Evolutionary conservation across 1,284 basidiomycete genomes (phyloP).

Genomic region (Ceratobasidium sp.): DNA sequence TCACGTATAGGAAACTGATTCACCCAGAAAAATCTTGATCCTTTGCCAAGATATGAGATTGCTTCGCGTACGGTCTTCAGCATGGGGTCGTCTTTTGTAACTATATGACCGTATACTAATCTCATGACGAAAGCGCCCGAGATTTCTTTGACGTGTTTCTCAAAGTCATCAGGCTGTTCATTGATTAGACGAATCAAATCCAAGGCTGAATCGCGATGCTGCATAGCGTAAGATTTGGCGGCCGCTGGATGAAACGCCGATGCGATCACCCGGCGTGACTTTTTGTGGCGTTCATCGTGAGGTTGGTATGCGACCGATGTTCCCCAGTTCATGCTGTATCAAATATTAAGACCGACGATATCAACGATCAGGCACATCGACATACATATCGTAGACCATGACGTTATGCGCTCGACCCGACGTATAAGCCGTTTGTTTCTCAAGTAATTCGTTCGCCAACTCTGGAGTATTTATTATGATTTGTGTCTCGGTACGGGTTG

Average conservation of each 20-base stretch:
- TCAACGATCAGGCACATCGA: too few species aligned
- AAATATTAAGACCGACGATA: too few species aligned
- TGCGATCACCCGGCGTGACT: constrained; percentile 8
- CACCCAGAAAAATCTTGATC: neutral
- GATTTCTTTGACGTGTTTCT: neutral
- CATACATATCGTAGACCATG: constrained; percentile 1
- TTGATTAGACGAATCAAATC: too few species aligned
- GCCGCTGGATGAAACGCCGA: constrained; percentile 11
- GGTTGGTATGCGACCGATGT: neutral
- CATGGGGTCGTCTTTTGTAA: neutral
- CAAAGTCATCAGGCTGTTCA: too few species aligned
- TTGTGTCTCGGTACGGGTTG: too few species aligned
- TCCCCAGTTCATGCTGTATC: neutral
- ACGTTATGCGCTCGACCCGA: neutral
- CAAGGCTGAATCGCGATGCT: neutral
- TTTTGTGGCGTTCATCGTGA: constrained; percentile 5
- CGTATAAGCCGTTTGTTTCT: constrained; percentile 6
- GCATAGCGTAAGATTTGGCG: constrained; percentile 1
- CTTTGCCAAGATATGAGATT: neutral
- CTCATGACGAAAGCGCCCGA: constrained; percentile 8
- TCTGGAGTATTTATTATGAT: neutral
- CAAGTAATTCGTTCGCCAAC: neutral
- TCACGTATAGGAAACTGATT: constrained; percentile 16
- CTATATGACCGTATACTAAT: neutral
- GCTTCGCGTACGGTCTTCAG: neutral